phyloP scores from a whole-genome alignment of 2,329 filamentous ascomycete species.

The Aspergillus quadrilineatus region DNA sequence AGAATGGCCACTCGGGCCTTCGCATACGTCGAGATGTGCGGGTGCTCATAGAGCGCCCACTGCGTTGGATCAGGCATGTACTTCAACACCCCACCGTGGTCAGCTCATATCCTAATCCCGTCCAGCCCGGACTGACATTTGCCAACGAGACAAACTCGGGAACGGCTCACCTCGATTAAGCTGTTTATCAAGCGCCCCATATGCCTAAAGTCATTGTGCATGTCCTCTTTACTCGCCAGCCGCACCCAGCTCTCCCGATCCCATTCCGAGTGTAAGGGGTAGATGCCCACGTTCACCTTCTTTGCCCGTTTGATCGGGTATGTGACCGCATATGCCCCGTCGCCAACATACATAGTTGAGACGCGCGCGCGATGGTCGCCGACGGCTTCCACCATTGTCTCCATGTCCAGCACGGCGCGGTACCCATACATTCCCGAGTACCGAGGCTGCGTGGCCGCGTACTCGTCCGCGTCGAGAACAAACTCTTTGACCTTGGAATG shows the following conservation, averaged over 20 bases:
- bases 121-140: no score
- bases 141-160: no score
- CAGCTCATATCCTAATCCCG: no score
- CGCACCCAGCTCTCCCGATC: constrained; percentile 32
- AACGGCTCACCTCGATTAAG: constrained; percentile 26
- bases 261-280: constrained; percentile 29
- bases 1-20: constrained; percentile 33
- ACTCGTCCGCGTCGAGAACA: constrained; percentile 23
- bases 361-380: constrained; percentile 33
- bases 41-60: constrained; percentile 40
- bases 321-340: constrained; percentile 32
- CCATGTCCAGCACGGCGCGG: constrained; percentile 37
- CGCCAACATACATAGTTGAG: constrained; percentile 32
- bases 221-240: constrained; percentile 29
- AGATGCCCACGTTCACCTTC: constrained; percentile 36
- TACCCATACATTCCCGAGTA: constrained; percentile 39
- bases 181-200: constrained; percentile 31
- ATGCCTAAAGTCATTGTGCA: constrained; percentile 26
- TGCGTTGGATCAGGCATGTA: constrained; percentile 34
- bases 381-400: constrained; percentile 31
- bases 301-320: constrained; percentile 36
- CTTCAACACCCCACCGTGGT: constrained; percentile 8
- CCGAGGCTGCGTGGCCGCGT: constrained; percentile 15
- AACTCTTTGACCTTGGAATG: constrained; percentile 30
- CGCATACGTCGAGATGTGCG: constrained; percentile 31